A percentile compares a stretch with the other conserved stretches of the same genome.
These are phyloP conservation scores for Neurospora tetrasperma DNA, from an alignment of 495 filamentous ascomycete species.

Conservation along the genomic window DNA sequence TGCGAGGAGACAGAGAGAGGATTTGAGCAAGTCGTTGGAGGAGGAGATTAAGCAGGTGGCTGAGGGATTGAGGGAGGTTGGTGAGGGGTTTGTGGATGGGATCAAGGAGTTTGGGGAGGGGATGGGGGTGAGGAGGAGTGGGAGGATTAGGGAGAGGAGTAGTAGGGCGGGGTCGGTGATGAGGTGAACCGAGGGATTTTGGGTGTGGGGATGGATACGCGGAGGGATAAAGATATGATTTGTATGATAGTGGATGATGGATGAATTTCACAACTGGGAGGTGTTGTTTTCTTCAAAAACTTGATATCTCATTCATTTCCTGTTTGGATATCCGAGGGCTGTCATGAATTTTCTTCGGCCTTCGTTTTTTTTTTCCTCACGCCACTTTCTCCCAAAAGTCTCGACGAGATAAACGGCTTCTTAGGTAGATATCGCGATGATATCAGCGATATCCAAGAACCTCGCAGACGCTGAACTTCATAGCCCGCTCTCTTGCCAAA, in stretches of 20 bases:
- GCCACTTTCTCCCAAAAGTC: background rate
- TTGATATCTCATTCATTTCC: background rate
- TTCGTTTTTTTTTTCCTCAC: background rate
- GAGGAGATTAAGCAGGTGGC: background rate
- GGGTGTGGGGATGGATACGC: background rate
- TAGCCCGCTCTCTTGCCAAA: background rate
- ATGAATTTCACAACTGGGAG: background rate
- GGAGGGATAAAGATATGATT: background rate
- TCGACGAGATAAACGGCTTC: background rate
- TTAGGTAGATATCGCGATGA: background rate
- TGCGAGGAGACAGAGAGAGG: slow-evolving; percentile 14
- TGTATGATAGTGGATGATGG: background rate
- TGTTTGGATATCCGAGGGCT: background rate
- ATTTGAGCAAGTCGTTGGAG: background rate
- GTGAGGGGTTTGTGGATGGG: background rate
- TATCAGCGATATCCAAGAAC: background rate
- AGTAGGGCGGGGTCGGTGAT: background rate
- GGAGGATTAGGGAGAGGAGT: background rate
- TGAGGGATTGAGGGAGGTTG: background rate
- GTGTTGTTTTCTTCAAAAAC: background rate
- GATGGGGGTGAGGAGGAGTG: background rate
- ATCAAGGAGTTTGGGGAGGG: background rate
- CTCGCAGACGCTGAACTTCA: background rate
- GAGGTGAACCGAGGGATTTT: background rate
- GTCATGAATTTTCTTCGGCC: background rate